Conservation (phyloP, 2,329 filamentous ascomycete genomes). For the Zymoseptoria ardabiliae region DNA sequence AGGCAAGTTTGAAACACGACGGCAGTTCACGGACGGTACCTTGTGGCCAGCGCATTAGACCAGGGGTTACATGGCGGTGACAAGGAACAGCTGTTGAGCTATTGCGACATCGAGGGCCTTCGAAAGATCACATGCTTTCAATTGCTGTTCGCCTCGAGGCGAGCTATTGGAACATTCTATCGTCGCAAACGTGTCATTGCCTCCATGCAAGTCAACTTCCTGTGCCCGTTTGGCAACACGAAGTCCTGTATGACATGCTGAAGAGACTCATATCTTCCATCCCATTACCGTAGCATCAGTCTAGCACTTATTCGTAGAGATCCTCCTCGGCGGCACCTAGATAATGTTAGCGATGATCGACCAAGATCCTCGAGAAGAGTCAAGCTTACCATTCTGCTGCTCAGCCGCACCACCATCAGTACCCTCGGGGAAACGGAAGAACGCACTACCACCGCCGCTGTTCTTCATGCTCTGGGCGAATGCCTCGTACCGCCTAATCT, state of each 20-base stretch:
- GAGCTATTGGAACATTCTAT: constrained; percentile 9
- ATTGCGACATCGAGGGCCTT: neutral
- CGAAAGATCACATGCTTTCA: neutral
- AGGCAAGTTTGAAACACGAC: neutral
- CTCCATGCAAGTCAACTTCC: neutral
- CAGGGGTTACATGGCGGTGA: neutral
- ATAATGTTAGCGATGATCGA: constrained; percentile 39
- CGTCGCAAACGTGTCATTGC: neutral
- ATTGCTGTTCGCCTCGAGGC: neutral
- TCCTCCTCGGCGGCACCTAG: constrained; percentile 85
- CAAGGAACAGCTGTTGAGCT: neutral
- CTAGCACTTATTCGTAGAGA: constrained; percentile 71
- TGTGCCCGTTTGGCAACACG: constrained; percentile 1
- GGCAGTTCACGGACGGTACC: neutral
- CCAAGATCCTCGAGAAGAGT: constrained; percentile 18
- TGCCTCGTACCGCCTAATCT: constrained; percentile 96
- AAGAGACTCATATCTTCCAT: constrained; percentile 6
- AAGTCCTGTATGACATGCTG: constrained; percentile 2
- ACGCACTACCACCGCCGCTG: constrained; percentile 74
- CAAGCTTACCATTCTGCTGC: constrained; percentile 32
- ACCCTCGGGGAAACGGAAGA: constrained; percentile 87
- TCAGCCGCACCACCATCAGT: constrained; percentile 39
- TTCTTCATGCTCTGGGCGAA: constrained; percentile 99
- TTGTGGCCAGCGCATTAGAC: neutral
- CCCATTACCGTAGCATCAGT: constrained; percentile 5